phyloP scores from a whole-genome alignment of 2,329 filamentous ascomycete genomes.

The Trichoderma atrobrunneum region DNA sequence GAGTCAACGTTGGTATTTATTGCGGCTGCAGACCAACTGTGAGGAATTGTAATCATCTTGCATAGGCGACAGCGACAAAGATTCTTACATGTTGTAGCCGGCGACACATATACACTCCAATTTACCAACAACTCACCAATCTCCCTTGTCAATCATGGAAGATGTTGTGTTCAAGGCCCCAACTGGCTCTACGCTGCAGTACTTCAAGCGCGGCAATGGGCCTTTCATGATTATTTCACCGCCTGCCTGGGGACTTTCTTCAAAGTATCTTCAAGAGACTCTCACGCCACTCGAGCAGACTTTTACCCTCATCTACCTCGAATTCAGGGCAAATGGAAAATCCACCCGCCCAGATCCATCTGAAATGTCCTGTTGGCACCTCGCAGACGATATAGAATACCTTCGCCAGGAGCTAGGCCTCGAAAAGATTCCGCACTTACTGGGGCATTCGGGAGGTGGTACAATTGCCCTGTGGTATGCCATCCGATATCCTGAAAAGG shows the following conservation, averaged over 20 bases:
- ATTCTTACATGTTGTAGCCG: not conserved
- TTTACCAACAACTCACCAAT: not conserved
- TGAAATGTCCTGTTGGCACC: conserved; percentile 3
- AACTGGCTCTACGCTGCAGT: not conserved
- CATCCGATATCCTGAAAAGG: not conserved
- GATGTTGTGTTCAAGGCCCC: not conserved
- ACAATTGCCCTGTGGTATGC: conserved; percentile 2
- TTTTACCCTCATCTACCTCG: not conserved
- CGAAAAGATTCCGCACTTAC: not conserved
- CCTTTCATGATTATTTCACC: conserved; percentile 1
- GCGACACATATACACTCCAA: not conserved
- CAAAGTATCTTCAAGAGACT: not conserved
- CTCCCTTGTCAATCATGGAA: not conserved
- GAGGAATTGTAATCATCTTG: not conserved
- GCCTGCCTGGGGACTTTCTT: not conserved
- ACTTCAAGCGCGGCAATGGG: not conserved
- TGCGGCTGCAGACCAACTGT: not conserved
- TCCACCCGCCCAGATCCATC: not conserved
- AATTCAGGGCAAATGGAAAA: not conserved
- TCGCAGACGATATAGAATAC: not conserved
- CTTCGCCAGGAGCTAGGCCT: not conserved
- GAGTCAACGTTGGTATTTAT: not conserved
- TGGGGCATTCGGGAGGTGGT: not conserved
- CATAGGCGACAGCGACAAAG: not conserved
- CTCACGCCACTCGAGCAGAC: not conserved